phyloP scores from a whole-genome alignment of 129 eudicot genomes.

The Tagetes erecta region DNA sequence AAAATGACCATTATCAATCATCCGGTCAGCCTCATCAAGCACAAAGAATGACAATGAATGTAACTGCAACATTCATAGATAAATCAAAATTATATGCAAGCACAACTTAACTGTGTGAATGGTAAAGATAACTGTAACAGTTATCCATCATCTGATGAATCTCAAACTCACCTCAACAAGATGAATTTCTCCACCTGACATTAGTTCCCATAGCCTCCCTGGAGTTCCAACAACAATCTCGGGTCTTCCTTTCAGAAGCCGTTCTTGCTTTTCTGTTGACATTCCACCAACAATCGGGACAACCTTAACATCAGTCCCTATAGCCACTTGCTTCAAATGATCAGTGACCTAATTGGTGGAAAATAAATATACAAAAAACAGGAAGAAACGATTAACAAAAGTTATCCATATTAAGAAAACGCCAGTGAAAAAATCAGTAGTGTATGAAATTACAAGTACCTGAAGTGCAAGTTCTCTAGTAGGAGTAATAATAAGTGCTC shows the following conservation, averaged over 20 bases:
- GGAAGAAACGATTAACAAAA: not conserved
- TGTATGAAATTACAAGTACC: conserved; percentile 42
- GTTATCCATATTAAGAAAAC: not conserved
- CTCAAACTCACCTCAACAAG: conserved; percentile 72
- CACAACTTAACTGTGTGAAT: not conserved
- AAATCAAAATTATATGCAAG: conserved; percentile 1
- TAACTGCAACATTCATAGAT: conserved; percentile 53
- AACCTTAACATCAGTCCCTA: conserved; percentile 64
- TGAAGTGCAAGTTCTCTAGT: conserved; percentile 97
- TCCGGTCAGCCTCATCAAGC: conserved; percentile 98
- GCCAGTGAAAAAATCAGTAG: not conserved
- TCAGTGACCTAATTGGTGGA: conserved; percentile 63
- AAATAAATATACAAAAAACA: not conserved
- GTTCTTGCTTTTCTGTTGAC: conserved; percentile 94
- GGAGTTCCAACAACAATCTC: conserved; percentile 99
- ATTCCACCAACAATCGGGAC: conserved; percentile 97
- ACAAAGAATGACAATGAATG: conserved; percentile 94
- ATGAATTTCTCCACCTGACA: conserved; percentile 95
- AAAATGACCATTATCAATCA: conserved; percentile 93
- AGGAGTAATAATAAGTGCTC: conserved; percentile 92
- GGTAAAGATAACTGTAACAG: not conserved
- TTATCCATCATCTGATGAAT: not conserved
- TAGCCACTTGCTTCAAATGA: conserved; percentile 79
- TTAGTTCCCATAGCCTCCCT: conserved; percentile 94
- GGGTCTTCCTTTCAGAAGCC: conserved; percentile 84